Conservation (phyloP, 805 yeast genomes). For the Wickerhamiella lipophila region DNA sequence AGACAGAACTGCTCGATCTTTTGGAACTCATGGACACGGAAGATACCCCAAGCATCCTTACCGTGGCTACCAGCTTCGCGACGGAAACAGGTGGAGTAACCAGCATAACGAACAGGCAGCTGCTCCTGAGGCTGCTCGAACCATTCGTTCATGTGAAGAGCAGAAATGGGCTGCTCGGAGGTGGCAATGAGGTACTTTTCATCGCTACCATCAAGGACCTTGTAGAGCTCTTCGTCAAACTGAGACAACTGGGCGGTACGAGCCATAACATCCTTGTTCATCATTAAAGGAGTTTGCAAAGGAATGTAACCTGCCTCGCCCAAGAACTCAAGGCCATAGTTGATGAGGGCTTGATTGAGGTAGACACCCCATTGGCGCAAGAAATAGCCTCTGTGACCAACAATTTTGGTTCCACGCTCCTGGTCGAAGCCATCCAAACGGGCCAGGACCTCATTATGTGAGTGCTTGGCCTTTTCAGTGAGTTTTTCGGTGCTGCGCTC, state of each 20-base stretch:
- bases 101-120: constrained; percentile 92
- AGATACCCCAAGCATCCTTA: constrained; percentile 99
- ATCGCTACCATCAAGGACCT: constrained; percentile 92
- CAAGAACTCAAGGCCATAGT: constrained; percentile 83
- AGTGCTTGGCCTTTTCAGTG: constrained; percentile 52
- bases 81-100: constrained; percentile 96
- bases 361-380: constrained; percentile 91
- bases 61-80: constrained; percentile 99
- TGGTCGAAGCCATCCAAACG: constrained; percentile 97
- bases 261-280: constrained; percentile 99
- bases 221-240: constrained; percentile 95
- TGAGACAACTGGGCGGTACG: constrained; percentile 97
- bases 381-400: constrained; percentile 98
- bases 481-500: constrained; percentile 54
- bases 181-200: constrained; percentile 97
- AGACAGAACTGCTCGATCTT: constrained; percentile 93
- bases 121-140: constrained; percentile 95
- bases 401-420: constrained; percentile 94
- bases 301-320: constrained; percentile 70
- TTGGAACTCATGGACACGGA: constrained; percentile 97
- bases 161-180: constrained; percentile 97
- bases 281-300: constrained; percentile 97
- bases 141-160: constrained; percentile 96
- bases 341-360: constrained; percentile 93
- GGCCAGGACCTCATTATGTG: constrained; percentile 90